Base-by-base conservation (phyloP, 441 rosid genomes). In the Eutrema salsugineum region DNA sequence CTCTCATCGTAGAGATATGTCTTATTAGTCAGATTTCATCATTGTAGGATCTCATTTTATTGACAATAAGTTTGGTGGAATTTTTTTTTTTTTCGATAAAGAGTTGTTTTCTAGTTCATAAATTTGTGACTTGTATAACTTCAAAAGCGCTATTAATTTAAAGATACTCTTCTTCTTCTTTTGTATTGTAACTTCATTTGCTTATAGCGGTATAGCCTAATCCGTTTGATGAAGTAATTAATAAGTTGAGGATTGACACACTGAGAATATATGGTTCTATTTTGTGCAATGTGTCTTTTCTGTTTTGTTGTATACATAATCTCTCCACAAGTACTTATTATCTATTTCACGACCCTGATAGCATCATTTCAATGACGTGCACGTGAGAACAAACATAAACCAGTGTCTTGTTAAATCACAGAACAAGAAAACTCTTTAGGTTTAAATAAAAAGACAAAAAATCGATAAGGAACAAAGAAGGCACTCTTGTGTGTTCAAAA, bases 401-500 rank as follows among this genome's bases (percentile, higher is more conserved):
- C 71, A 55, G 50, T 56, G 70, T 69, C 66, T 11, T 47, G 70
- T 56, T 69, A 6, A 68, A 69, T 69, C 71, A 63, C 20, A 55
- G 20, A 63, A 63, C 47, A 55, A 56, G n/a, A 49, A 57, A 47
- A 39, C n/a, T 16, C 30, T 55, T 6, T 14, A 57, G 17, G 48
- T 30, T 49, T 11, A 17, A 55, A 50, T 28, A 9, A 46, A 69
- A 63, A 17, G 67, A 70, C 75, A 69, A 63, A 48, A 48, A 20
- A 8, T 10, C 48, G 39, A 55, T 63, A 24, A 28, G 56, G 75
- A 63, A 63, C 75, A 55, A 69, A 63, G 32, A 69, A 63, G 47
- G 60, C 53, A 68, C 46, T 14, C 53, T 63, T 69, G 75, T 55
- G 75, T 63, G 63, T 68, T 75, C 30, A 30, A 54, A 50, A 55